Evolutionary conservation across 2,329 filamentous ascomycete species (phyloP), one percentile per base, ranked within the genome.

Genomic region (Cercospora sp.): DNA sequence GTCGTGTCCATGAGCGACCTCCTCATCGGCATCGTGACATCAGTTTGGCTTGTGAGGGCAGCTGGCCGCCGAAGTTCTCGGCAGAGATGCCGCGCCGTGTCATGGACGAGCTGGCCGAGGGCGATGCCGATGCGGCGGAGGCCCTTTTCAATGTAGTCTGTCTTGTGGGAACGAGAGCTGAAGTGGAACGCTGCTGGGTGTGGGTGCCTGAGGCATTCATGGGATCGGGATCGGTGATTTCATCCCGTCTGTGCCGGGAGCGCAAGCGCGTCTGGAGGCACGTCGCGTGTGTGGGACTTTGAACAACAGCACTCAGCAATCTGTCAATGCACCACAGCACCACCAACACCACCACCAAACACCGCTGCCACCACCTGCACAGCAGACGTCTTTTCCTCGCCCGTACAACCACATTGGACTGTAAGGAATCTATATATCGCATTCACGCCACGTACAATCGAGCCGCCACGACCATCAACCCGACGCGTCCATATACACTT

Each of bases 221-320:
- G n/a, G n/a, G n/a, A n/a, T n/a, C n/a, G n/a, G n/a, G n/a, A n/a
- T n/a, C n/a, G n/a, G n/a, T n/a, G n/a, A n/a, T n/a, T n/a, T n/a
- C n/a, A n/a, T n/a, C n/a, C n/a, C n/a, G n/a, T n/a, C n/a, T n/a
- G n/a, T n/a, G n/a, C n/a, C n/a, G n/a, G n/a, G n/a, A n/a, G n/a
- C n/a, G n/a, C n/a, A n/a, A n/a, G n/a, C n/a, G 16, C 55, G 58
- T 60, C 57, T 48, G 42, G 33, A 40, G 33, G 36, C 36, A 40
- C 36, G 42, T 53, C 48, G 48, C 48, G 48, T 28, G 48, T 53
- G 48, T 53, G 20, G 20, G 18, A 13, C 20, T 23, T 6, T 20
- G 20, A 53, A 63, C 64, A 61, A 63, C 65, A 60, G 28, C 65
- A 48, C n/a, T 57, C 33, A 42, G 33, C 40, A 67, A 42, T 33